These are phyloP conservation scores for Globisporangium spinosum DNA, from an alignment of 352 stramenopile species.

Conservation along the genomic window DNA sequence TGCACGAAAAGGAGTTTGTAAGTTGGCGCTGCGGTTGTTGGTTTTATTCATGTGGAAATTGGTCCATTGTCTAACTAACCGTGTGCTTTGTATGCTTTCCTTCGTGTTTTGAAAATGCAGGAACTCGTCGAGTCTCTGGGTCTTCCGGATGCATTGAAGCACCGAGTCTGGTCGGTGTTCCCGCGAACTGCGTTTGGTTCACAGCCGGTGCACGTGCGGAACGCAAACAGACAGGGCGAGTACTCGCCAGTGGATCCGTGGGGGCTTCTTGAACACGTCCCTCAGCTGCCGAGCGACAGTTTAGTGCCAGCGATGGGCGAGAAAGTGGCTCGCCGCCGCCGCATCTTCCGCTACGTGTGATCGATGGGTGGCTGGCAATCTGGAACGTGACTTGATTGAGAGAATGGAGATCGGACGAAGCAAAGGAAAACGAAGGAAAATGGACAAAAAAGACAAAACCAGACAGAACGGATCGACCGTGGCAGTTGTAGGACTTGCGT, in stretches of 20 bases:
- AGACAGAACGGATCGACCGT: neutral
- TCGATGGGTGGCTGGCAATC: neutral
- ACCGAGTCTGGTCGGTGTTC: conserved; percentile 67
- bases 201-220: conserved; percentile 24
- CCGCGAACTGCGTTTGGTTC: conserved; percentile 43
- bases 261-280: conserved; percentile 68
- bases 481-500: neutral
- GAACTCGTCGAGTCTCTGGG: conserved; percentile 65
- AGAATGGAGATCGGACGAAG: neutral
- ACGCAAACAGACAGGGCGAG: conserved; percentile 17
- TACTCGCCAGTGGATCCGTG: conserved; percentile 66
- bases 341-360: conserved; percentile 73
- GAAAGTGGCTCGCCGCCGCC: conserved; percentile 54
- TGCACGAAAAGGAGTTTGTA: conserved; percentile 77
- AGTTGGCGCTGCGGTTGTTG: conserved; percentile 21
- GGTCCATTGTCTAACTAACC: neutral
- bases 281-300: conserved; percentile 63
- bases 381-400: neutral
- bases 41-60: conserved; percentile 8
- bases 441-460: conserved; percentile 1
- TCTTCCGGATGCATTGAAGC: conserved; percentile 53
- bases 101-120: conserved; percentile 25
- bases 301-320: conserved; percentile 36
- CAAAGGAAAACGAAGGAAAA: conserved; percentile 1
- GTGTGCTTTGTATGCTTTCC: neutral